Evolutionary conservation across 2,329 filamentous ascomycete species (phyloP), one percentile per base, ranked within the genome.

Genomic region (Fusarium humuli): DNA sequence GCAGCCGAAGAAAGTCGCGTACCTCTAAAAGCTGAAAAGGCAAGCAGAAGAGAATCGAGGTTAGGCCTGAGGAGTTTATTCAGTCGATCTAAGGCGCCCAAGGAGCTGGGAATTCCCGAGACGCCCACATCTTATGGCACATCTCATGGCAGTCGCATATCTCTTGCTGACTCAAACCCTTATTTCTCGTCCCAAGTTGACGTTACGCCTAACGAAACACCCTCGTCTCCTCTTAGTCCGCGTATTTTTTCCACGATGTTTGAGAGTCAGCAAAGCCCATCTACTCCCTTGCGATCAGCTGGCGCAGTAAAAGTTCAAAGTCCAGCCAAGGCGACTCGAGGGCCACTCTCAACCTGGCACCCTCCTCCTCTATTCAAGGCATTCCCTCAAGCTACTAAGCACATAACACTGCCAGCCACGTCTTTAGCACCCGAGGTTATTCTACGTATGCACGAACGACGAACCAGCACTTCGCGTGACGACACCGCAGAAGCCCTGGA

Each of bases 351-450:
- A 6, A 79, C 80, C 14, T 93, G 90, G 90, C 86, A 88, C 59
- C 87, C 90, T 18, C 92, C 93, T 9, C 92, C 94, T 3, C 82
- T 98, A 14, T 97, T 94, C 78, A 92, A 97, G 78, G 94, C 93
- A 14, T 97, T 94, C 77, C 91, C 93, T 0, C 94, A 97, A 79
- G 90, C 93, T 5, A 86, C 93, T 71, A 94, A 92, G 75, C 88
- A 96, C 78, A 90, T 88, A 13, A 89, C 87, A 18, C 83, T 97
- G 5, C 87, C 90, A 27, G 87, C 91, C 18, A 91, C 91, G 40
- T 87, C 86, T 3, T 80, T 91, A 13, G 88, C 91, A 2, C 87
- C 91, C 3, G 94, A 97, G 65, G 81, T 86, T 2, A 87, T 96
- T 48, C 78, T 94, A 53, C 88, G 91, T 64, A 81, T 87, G 49